Evolutionary conservation across 1,139 yeast species (phyloP).

Genomic region (Hanseniaspora sp.): DNA sequence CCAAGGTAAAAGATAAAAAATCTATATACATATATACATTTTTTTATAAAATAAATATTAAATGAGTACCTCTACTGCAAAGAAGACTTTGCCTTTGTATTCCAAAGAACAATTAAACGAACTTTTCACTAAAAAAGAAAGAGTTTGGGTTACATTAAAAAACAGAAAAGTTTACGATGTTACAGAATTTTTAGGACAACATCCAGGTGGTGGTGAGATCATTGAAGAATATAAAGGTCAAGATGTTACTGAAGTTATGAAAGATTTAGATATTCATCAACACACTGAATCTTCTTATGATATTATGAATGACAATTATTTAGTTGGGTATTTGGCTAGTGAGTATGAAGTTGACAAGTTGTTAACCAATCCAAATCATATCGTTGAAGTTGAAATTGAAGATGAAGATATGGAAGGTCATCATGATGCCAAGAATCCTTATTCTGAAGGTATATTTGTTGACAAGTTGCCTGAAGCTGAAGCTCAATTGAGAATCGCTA

Average conservation of each 20-base stretch:
- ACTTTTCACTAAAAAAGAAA: conserved; percentile 39
- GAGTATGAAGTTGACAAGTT: conserved; percentile 48
- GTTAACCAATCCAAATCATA: conserved; percentile 33
- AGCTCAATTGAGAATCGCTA: conserved; percentile 60
- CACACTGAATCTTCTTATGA: conserved; percentile 85
- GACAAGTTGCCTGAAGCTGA: conserved; percentile 51
- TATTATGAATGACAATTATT: conserved; percentile 65
- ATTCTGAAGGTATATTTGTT: conserved; percentile 44
- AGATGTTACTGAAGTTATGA: conserved; percentile 69
- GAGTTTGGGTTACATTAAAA: conserved; percentile 70
- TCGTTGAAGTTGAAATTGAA: conserved; percentile 31
- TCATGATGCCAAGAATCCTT: conserved; percentile 23
- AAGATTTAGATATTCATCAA: conserved; percentile 55
- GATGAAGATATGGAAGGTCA: conserved; percentile 8
- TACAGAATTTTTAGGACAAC: conserved; percentile 64
- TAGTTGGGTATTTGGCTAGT: conserved; percentile 54
- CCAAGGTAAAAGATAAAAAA: too few species aligned
- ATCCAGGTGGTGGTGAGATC: conserved; percentile 77
- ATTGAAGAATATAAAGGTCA: conserved; percentile 69
- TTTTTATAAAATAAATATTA: too few species aligned
- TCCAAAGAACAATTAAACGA: conserved; percentile 36
- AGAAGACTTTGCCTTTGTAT: conserved; percentile 35
- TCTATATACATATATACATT: too few species aligned
- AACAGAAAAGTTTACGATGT: conserved; percentile 76
- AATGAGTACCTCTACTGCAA: conserved; percentile 15